Evolutionary conservation across 495 filamentous ascomycete species (phyloP), one percentile per base, ranked within the genome.

Genomic region (Lasiosphaeris hirsuta): DNA sequence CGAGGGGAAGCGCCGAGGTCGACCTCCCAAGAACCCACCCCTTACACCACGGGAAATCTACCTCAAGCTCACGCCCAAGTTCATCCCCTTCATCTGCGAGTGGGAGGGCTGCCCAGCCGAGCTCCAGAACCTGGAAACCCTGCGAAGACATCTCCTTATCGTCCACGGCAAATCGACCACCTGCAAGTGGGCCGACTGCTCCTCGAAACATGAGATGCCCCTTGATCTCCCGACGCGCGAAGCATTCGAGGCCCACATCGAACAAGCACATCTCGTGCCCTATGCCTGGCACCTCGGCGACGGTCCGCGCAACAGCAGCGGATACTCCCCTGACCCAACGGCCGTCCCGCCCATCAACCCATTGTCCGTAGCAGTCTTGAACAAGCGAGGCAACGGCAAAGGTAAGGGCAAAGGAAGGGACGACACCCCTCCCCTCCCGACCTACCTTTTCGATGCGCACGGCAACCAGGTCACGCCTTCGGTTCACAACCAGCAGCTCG

Each of bases 101-200:
- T 75, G 72, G 72, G 46, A 63, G 23, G 57, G 60, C 15, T 95
- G 90, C 63, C 75, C 76, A 5, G 83, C 85, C 0, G 80, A 90
- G 64, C 74, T 94, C 3, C 89, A 93, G 60, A 92, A 92, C 64
- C 65, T 90, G 35, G 80, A 85, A 2, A 84, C 84, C 0, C 75
- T 94, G 17, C 81, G 83, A 53, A 81, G 79, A 51, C 90, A 95
- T 65, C 64, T 92, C 17, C 61, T 76, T 34, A 80, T 85, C 52
- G 71, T 84, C 5, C 89, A 80, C 61, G 69, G 69, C 11, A 7
- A 41, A 6, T 57, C 61, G 41, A 42, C 64, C n/a, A 38, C 56
- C 18, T 79, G 74, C 56, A 69, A 61, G 14, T 77, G 72, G 72
- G 59, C 58, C 30, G 67, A 61, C 36, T 78, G 75, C 56, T 62